Evolutionary conservation across 2,329 filamentous ascomycete species (phyloP).

Genomic region (Calonectria naviculata): DNA sequence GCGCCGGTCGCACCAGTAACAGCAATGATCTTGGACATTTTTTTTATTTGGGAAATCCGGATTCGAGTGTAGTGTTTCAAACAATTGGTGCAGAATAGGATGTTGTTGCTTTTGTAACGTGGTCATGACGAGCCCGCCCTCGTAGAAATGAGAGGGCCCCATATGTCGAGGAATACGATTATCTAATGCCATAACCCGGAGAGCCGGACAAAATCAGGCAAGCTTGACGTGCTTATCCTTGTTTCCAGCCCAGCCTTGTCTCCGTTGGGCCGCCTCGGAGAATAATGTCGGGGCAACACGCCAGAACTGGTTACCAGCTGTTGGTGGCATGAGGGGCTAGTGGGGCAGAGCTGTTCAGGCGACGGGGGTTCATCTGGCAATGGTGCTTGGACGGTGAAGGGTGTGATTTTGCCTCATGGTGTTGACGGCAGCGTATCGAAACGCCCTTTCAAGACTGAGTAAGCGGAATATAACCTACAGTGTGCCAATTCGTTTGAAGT

Average conservation of each 20-base stretch:
- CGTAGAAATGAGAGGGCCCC: background rate
- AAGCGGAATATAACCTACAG: background rate
- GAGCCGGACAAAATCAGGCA: background rate
- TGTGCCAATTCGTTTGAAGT: background rate
- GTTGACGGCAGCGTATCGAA: background rate
- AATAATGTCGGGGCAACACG: background rate
- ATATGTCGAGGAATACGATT: background rate
- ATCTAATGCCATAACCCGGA: background rate
- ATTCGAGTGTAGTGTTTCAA: background rate
- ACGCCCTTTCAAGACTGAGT: background rate
- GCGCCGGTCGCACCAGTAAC: conserved; percentile 9
- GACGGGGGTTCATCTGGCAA: background rate
- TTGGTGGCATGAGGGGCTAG: background rate
- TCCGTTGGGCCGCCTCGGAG: background rate
- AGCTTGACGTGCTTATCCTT: background rate
- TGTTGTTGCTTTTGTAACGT: background rate
- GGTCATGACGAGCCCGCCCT: background rate
- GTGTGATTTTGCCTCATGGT: background rate
- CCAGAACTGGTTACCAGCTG: background rate
- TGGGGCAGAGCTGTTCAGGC: background rate
- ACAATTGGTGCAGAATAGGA: no score
- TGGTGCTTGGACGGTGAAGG: background rate
- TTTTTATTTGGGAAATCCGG: background rate
- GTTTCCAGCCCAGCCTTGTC: background rate
- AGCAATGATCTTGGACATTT: conserved; percentile 15